Evolutionary conservation across 2,329 filamentous ascomycete genomes (phyloP).

Genomic region (Rutstroemia sp.): DNA sequence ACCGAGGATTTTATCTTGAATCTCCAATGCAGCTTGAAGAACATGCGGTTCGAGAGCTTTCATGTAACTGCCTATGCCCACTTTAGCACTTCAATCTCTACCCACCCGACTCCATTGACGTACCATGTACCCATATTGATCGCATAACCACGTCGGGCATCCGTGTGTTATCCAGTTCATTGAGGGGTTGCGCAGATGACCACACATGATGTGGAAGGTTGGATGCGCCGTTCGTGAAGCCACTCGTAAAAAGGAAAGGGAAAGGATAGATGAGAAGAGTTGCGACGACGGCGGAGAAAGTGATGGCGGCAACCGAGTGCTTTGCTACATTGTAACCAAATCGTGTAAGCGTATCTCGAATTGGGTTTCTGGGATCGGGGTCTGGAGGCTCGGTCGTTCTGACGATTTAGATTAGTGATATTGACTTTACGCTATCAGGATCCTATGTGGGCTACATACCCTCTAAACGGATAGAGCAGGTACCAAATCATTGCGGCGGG

Average conservation of each 20-base stretch:
- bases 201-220: slow-evolving; percentile 73
- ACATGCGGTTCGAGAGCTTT: slow-evolving; percentile 60
- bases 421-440: neutral
- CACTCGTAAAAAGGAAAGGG: slow-evolving; percentile 65
- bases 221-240: slow-evolving; percentile 63
- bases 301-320: slow-evolving; percentile 66
- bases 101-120: neutral
- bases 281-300: slow-evolving; percentile 66
- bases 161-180: slow-evolving; percentile 40
- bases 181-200: slow-evolving; percentile 63
- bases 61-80: slow-evolving; percentile 54
- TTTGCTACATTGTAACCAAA: slow-evolving; percentile 65
- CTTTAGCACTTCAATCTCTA: slow-evolving; percentile 10
- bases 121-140: slow-evolving; percentile 71
- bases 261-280: slow-evolving; percentile 67
- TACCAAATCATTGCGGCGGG: slow-evolving; percentile 60
- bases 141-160: slow-evolving; percentile 69
- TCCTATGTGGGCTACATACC: slow-evolving; percentile 42
- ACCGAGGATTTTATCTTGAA: slow-evolving; percentile 65
- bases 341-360: slow-evolving; percentile 56
- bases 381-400: slow-evolving; percentile 70
- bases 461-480: slow-evolving; percentile 68
- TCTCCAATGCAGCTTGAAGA: slow-evolving; percentile 56
- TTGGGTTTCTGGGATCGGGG: slow-evolving; percentile 55
- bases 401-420: slow-evolving; percentile 1